Evolutionary conservation across 768 basidiomycete genomes (phyloP).

Genomic region (Kwoniella dendrophila): DNA sequence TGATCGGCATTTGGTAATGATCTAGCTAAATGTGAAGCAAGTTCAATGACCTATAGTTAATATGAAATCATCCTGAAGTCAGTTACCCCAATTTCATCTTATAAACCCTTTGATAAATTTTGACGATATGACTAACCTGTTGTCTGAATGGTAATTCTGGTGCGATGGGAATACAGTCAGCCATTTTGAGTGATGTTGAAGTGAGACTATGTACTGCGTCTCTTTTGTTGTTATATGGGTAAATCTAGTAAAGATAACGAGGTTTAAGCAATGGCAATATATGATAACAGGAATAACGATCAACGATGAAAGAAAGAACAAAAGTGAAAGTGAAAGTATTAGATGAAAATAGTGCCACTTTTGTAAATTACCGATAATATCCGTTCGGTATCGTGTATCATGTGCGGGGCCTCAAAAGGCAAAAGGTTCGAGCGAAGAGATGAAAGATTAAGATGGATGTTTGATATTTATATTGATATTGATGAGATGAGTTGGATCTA

Average conservation of each 20-base stretch:
- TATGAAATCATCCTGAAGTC: background rate
- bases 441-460: background rate
- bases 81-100: background rate
- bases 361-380: background rate
- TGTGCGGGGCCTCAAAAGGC: constrained; percentile 6
- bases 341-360: constrained; percentile 18
- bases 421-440: background rate
- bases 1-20: constrained; percentile 43
- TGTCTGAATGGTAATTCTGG: constrained; percentile 53
- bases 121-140: constrained; percentile 24
- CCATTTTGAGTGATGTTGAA: constrained; percentile 35
- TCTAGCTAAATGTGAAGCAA: constrained; percentile 47
- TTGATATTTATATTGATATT: background rate
- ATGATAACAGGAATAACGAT: background rate
- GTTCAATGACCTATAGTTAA: constrained; percentile 42
- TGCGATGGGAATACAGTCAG: constrained; percentile 52
- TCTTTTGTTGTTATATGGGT: constrained; percentile 18
- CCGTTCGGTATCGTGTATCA: background rate
- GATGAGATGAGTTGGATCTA: background rate
- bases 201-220: constrained; percentile 11
- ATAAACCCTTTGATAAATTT: background rate
- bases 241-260: background rate
- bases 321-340: constrained; percentile 3
- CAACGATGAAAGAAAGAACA: constrained; percentile 11
- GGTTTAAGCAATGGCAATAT: background rate